Evolutionary conservation across 345 rosid genomes (phyloP), one percentile per base, ranked within the genome.

Genomic region (Dipteronia dyeriana): DNA sequence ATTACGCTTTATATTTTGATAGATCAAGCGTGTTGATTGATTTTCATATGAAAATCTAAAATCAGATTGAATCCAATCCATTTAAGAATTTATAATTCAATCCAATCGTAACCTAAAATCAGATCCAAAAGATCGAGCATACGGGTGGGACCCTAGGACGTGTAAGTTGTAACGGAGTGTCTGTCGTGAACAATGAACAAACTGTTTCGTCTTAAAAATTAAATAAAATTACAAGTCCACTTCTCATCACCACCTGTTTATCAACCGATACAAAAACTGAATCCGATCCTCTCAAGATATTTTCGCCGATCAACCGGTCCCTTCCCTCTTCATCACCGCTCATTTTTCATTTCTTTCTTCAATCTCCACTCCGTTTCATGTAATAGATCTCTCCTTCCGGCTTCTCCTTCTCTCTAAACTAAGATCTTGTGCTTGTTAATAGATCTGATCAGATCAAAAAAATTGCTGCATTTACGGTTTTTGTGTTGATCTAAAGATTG

Each of bases 211-310:
- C 56, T 0, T 14, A 41, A 43, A n/a, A 5, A 45, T 22, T 11
- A 69, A 25, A 16, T 0, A 3, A 31, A 31, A 31, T 31, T 31
- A 31, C 38, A 34, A 34, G 38, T 34, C 38, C 13, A 34, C 54
- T 10, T 0, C 19, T 49, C 17, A 3, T 2, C 54, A 9, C 54
- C 11, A 1, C 4, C 47, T 0, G 3, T 66, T 17, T 0, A 53
- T 71, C 26, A 62, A 43, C 43, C 23, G 1, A 62, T 14, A 53
- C 60, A 13, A 74, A 23, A 17, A 0, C 17, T 19, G 47, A 64
- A 60, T 78, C 81, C 10, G 71, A 26, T 75, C 67, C 80, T 59
- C 45, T 8, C 3, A 5, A 66, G 14, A 49, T 34, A 51, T 73
- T 26, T 60, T 73, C 29, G 68, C 57, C 23, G 0, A 38, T 23